Evolutionary conservation across 208 protist species (phyloP).

Genomic region (Leishmania turanica): DNA sequence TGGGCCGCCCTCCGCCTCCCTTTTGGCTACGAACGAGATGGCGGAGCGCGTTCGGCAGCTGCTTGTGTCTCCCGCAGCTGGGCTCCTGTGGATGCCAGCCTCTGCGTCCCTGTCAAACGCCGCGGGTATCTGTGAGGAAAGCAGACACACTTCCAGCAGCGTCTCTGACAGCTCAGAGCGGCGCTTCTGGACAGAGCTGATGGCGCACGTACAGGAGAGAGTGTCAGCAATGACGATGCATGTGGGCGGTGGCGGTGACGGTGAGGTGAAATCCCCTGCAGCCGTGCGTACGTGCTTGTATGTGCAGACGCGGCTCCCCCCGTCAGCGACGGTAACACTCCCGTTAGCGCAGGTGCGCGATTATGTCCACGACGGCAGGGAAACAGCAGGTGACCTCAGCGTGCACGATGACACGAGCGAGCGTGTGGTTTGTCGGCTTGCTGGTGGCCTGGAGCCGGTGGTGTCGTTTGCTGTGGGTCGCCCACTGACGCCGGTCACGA

Average conservation of each 20-base stretch:
- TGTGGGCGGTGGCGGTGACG: not conserved
- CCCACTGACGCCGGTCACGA: constrained; percentile 11
- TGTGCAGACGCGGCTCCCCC: constrained; percentile 34
- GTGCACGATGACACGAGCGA: not conserved
- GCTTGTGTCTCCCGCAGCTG: constrained; percentile 11
- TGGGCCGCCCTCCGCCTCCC: not conserved
- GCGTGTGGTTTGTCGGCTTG: constrained; percentile 32
- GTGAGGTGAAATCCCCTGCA: not conserved
- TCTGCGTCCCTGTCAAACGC: not conserved
- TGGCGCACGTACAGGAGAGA: not conserved
- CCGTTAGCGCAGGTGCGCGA: constrained; percentile 5
- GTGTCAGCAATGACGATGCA: not conserved
- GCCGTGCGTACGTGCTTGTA: constrained; percentile 19
- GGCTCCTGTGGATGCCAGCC: constrained; percentile 15
- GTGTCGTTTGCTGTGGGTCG: constrained; percentile 72
- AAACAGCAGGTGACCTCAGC: not conserved
- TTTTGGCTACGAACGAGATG: not conserved
- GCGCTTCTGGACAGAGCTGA: not conserved
- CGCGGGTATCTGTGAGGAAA: not conserved
- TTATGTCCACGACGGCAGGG: not conserved
- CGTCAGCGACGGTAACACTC: constrained; percentile 18
- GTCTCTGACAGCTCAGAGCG: not conserved
- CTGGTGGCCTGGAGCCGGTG: constrained; percentile 63
- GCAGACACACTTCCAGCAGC: not conserved
- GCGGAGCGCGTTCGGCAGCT: constrained; percentile 17